Evolutionary conservation across 1,284 basidiomycete genomes (phyloP).

Genomic region (Ustilago sp.): DNA sequence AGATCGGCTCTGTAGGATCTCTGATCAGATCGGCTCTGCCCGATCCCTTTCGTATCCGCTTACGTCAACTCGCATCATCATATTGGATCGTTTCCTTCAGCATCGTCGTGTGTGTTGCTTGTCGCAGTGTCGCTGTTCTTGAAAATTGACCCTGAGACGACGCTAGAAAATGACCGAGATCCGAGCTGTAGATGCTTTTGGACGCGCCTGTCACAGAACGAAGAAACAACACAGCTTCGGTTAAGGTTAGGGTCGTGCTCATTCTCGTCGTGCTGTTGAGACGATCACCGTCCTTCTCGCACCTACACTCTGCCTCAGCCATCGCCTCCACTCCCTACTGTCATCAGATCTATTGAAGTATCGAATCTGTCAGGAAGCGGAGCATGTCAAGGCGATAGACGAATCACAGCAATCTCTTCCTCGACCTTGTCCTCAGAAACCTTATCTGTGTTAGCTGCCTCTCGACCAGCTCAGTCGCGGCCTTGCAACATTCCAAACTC

Average conservation of each 20-base stretch:
- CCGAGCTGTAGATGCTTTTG: not conserved
- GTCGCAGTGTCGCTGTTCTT: not conserved
- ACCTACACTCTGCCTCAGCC: not conserved
- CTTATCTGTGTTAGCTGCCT: not conserved
- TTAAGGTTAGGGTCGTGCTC: not conserved
- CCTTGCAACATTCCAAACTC: not conserved
- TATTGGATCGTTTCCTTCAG: too few species aligned
- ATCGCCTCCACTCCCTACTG: not conserved
- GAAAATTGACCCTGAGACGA: not conserved
- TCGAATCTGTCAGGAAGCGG: not conserved
- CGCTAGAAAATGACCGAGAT: conserved; percentile 1
- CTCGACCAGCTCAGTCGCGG: not conserved
- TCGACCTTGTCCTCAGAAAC: not conserved
- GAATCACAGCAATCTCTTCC: not conserved
- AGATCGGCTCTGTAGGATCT: too few species aligned
- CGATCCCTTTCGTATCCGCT: too few species aligned
- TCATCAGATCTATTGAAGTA: not conserved
- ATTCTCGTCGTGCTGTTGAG: not conserved
- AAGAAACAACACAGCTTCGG: conserved; percentile 5
- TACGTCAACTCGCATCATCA: too few species aligned
- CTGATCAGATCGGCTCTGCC: too few species aligned
- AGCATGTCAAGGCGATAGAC: not conserved
- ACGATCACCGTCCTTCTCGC: not conserved
- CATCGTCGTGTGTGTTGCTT: not conserved
- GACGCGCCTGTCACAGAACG: conserved; percentile 5